Base-by-base conservation (phyloP, 805 yeast genomes). In the Schizosaccharomyces octosporus region DNA sequence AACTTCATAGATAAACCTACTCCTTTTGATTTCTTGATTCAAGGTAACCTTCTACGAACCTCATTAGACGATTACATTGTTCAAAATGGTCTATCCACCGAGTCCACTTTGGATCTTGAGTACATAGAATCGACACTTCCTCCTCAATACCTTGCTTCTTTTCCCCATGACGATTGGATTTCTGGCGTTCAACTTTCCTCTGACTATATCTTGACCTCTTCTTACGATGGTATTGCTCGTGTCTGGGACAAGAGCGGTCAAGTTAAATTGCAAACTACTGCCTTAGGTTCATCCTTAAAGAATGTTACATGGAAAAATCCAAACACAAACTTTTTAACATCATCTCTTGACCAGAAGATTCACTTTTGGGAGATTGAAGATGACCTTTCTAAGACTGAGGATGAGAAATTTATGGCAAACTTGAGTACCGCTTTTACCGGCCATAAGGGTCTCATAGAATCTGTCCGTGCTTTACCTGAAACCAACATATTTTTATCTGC, bases 101-200 rank as follows among this genome's bases (percentile, higher is more conserved):
- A 93, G 76, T 79, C 85, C 0, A 80, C 83, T 61, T 71, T 93
- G 64, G 81, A 81, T 36, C 74, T 93, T 59, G 98, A 93, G 69
- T 93, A 93, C 74, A 87, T 95, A 13, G 79, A 95, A 66, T 88
- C 96, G 0, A 84, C 88, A 48, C 78, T 90, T 61, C 98, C 98
- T 21, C 98, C 98, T n/a, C 82, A 90, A 31, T 89, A 81, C 68
- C 75, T 88, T 65, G 87, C 94, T 2, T 83, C 95, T 57, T 93
- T 84, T 72, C 80, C 82, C 68, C 88, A 90, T 69, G 95, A 90
- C 64, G 98, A 93, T 72, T 93, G 98, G 98, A 81, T 93, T 29
- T 86, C 95, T 27, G 79, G 94, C 1, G 77, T 84, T 31, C 81
- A 80, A 68, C 71, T 83, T 66, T n/a, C 27, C 5, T 36, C 24